Base-by-base conservation (phyloP, 331 rosid species). In the Cydonia oblonga region DNA sequence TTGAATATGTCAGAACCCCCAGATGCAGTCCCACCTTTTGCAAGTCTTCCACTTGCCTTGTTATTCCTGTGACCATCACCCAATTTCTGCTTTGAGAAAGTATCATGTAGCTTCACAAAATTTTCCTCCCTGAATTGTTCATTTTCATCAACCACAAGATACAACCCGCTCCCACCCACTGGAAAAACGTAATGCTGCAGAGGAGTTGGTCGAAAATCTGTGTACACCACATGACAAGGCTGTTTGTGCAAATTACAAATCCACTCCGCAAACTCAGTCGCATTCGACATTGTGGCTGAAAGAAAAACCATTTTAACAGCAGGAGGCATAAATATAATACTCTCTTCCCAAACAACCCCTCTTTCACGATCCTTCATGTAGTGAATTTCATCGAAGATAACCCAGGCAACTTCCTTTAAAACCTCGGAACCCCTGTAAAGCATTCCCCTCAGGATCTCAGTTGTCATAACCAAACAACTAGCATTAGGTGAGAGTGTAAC, bases 301-400 rank as follows among this genome's bases (percentile, higher is more conserved):
- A 93, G 90, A 54, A 93, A 93, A 51, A 90, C 97, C 98, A 93
- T 93, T 75, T 90, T 93, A 58, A 93, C 91, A 19, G 90, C 97
- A 2, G 96, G 92, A 1, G 98, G 98, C 80, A 90, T 80, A 33
- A 90, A 93, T 6, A 93, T 89, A n/a, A 93, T 93, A 83, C 98
- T 93, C 83, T 93, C 98, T 75, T 93, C 98, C 98, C 98, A 93
- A 74, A 93, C 98, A 51, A 93, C 98, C 66, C 98, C 98, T 80
- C 98, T 86, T 70, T 93, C 98, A 5, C 97, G 86, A 82, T 93
- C 98, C 86, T 84, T 90, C 98, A 93, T 93, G 42, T 93, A 93
- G 69, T 93, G 98, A 63, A 93, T 93, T 75, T 93, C 98, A 75
- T 93, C 98, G 61, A 93, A 93, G 33, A 93, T 93, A 49, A 93